Conservation (phyloP, 2,329 filamentous ascomycete genomes). For the Phialophora chinensis region DNA sequence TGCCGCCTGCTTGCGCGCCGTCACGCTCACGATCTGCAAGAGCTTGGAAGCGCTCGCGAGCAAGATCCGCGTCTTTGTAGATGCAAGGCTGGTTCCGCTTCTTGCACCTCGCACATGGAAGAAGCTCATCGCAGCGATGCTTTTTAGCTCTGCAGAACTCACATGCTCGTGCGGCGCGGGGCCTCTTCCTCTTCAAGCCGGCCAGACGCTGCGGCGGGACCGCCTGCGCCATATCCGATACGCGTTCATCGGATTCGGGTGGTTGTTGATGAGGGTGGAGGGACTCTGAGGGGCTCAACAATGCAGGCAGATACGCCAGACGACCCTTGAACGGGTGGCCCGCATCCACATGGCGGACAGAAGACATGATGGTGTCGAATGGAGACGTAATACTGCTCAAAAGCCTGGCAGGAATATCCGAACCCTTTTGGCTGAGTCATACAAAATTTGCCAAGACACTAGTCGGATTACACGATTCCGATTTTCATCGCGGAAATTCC, state of each 20-base stretch:
- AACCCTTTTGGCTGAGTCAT: neutral
- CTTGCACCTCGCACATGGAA: conserved; percentile 52
- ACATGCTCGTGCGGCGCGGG: conserved; percentile 54
- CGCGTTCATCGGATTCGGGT: neutral
- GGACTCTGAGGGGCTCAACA: neutral
- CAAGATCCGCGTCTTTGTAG: conserved; percentile 45
- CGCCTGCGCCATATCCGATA: neutral
- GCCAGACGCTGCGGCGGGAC: neutral
- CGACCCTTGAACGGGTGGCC: conserved; percentile 6
- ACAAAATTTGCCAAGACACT: neutral
- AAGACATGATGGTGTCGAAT: neutral
- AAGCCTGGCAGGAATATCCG: neutral
- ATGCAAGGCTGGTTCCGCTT: conserved; percentile 45
- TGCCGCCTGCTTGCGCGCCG: neutral
- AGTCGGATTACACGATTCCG: neutral
- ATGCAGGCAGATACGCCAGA: conserved; percentile 4
- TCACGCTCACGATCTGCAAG: neutral
- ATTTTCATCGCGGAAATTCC: neutral
- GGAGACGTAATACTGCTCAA: neutral
- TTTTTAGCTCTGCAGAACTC: conserved; percentile 56
- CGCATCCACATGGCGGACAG: neutral
- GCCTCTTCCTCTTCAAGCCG: conserved; percentile 41
- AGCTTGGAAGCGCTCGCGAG: conserved; percentile 36
- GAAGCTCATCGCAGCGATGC: conserved; percentile 56
- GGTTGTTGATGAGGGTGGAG: neutral